Evolutionary conservation across 2,329 filamentous ascomycete genomes (phyloP).

Genomic region (Arthrinium puccinioides): DNA sequence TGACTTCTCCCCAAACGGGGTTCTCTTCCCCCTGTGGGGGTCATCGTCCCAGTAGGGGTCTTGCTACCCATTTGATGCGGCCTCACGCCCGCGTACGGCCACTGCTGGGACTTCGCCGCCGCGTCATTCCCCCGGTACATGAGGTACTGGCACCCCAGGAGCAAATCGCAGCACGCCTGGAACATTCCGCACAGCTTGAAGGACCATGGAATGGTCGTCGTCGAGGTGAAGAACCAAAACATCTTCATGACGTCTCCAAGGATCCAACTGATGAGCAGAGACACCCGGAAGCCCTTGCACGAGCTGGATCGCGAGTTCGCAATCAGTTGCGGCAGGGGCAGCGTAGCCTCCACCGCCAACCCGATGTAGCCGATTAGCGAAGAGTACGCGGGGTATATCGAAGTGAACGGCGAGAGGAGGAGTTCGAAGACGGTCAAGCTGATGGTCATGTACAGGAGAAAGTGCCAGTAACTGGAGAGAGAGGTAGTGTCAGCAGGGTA

Average conservation of each 20-base stretch:
- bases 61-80: constrained; percentile 18
- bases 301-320: constrained; percentile 62
- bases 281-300: constrained; percentile 71
- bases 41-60: no score
- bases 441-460: constrained; percentile 60
- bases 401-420: constrained; percentile 51
- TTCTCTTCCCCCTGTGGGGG: constrained; percentile 31
- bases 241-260: constrained; percentile 80
- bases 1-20: constrained; percentile 27
- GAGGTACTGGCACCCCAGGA: constrained; percentile 68
- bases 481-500: background rate
- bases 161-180: constrained; percentile 69
- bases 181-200: constrained; percentile 81
- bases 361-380: constrained; percentile 65
- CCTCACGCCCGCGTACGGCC: constrained; percentile 20
- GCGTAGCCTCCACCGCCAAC: constrained; percentile 70
- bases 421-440: constrained; percentile 57
- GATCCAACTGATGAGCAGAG: constrained; percentile 71
- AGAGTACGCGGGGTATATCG: constrained; percentile 60
- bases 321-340: constrained; percentile 73
- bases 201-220: constrained; percentile 62
- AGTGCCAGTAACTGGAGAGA: constrained; percentile 74
- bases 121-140: constrained; percentile 53
- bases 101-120: constrained; percentile 16
- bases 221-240: constrained; percentile 74